Evolutionary conservation across 106 monocot genomes (phyloP).

Genomic region (Vanilla planifolia): DNA sequence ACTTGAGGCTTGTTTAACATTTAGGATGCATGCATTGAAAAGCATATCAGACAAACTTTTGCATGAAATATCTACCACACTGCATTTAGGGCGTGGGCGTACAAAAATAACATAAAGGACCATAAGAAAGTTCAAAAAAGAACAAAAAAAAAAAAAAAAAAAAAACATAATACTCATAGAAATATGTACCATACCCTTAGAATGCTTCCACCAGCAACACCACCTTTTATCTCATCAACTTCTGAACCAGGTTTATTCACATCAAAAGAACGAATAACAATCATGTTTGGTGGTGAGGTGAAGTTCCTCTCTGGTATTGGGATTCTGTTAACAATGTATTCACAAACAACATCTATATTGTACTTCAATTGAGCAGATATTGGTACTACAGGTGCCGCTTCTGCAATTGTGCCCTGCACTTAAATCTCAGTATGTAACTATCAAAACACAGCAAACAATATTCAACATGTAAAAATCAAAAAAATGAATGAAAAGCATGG

Average conservation of each 20-base stretch:
- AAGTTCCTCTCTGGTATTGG: slow-evolving; percentile 85
- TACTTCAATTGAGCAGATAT: slow-evolving; percentile 93
- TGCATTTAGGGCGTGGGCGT: too few species aligned
- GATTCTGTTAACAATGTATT: slow-evolving; percentile 85
- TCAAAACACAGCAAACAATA: background rate
- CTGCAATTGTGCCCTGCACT: slow-evolving; percentile 87
- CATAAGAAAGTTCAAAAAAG: too few species aligned
- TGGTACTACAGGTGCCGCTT: slow-evolving; percentile 86
- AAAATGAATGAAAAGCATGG: background rate
- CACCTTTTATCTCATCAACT: slow-evolving; percentile 93
- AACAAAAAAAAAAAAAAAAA: too few species aligned
- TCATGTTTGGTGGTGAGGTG: slow-evolving; percentile 82
- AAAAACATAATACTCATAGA: too few species aligned
- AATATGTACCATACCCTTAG: slow-evolving; percentile 48
- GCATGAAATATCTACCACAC: too few species aligned
- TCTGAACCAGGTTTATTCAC: slow-evolving; percentile 98
- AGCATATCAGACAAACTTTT: too few species aligned
- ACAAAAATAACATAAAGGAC: too few species aligned
- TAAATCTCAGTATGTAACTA: background rate
- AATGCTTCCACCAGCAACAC: slow-evolving; percentile 81
- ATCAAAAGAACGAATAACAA: slow-evolving; percentile 94
- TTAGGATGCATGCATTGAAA: too few species aligned
- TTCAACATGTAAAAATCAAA: background rate
- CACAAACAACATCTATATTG: slow-evolving; percentile 95
- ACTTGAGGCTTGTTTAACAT: too few species aligned